Evolutionary conservation across 1,284 basidiomycete genomes (phyloP).

Genomic region (Cystobasidium pallidum): DNA sequence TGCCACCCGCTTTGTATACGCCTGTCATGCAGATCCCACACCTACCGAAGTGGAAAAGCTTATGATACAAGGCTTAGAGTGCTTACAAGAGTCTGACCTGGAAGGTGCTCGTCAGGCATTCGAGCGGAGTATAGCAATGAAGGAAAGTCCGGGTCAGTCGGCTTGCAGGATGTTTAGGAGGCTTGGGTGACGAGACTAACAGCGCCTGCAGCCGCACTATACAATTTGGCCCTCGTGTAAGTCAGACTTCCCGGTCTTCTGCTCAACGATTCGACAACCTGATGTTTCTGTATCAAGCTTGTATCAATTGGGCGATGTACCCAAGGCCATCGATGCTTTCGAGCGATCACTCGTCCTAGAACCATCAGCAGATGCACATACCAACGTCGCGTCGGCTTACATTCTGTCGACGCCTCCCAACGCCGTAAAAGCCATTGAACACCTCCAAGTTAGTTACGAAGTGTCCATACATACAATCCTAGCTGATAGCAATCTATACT

Average conservation of each 20-base stretch:
- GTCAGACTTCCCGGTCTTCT: not conserved
- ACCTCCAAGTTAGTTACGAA: constrained; percentile 26
- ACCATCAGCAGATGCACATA: constrained; percentile 42
- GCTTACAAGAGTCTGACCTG: constrained; percentile 28
- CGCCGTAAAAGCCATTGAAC: constrained; percentile 37
- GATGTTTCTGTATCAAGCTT: not conserved
- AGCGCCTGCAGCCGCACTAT: constrained; percentile 22
- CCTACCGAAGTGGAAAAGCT: constrained; percentile 21
- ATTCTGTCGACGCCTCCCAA: constrained; percentile 41
- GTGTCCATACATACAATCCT: not conserved
- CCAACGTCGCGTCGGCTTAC: constrained; percentile 42
- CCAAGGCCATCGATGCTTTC: constrained; percentile 32
- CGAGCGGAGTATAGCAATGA: constrained; percentile 33
- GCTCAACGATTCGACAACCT: not conserved
- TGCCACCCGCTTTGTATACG: not conserved
- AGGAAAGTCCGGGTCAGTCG: constrained; percentile 37
- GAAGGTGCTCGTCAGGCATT: constrained; percentile 37
- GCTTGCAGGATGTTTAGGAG: not conserved
- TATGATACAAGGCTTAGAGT: constrained; percentile 33
- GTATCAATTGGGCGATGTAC: constrained; percentile 35
- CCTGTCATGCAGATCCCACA: constrained; percentile 9
- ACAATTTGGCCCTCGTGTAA: constrained; percentile 35
- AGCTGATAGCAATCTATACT: not conserved
- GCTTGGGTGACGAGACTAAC: not conserved
- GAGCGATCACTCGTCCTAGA: constrained; percentile 33